Percentiles rank a stretch among this genome's conserved stretches.
Evolutionary conservation across 768 basidiomycete species (phyloP).

Genomic region (Lentinula raphanica): DNA sequence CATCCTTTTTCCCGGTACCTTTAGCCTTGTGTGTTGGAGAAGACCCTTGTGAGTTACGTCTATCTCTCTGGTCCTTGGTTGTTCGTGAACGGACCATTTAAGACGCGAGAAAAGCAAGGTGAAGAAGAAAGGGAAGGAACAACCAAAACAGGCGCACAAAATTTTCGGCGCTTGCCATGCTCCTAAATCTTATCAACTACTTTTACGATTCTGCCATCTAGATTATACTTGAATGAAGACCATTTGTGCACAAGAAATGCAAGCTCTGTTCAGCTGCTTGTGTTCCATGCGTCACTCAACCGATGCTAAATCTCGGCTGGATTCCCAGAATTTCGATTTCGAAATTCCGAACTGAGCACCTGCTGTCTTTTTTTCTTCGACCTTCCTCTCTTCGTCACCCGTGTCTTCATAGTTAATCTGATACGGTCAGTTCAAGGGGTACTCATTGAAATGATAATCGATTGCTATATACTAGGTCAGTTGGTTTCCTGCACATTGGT

Average conservation of each 20-base stretch:
- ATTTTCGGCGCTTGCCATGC: not conserved
- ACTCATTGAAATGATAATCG: not conserved
- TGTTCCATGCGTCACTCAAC: not conserved
- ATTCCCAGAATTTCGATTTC: not conserved
- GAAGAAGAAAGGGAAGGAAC: not conserved
- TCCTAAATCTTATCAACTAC: not conserved
- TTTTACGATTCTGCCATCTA: too few species aligned
- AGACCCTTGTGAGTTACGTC: not conserved
- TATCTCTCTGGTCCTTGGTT: constrained; percentile 7
- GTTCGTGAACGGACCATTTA: constrained; percentile 16
- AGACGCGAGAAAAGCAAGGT: not conserved
- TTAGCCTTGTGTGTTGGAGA: constrained; percentile 12
- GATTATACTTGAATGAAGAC: too few species aligned
- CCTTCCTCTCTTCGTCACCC: not conserved
- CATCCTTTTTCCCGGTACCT: constrained; percentile 10
- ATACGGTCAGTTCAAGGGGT: not conserved
- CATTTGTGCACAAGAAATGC: not conserved
- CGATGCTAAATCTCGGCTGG: not conserved
- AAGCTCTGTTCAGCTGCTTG: not conserved
- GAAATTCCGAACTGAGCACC: not conserved
- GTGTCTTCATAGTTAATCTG: not conserved
- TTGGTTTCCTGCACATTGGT: too few species aligned
- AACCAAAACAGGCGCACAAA: not conserved
- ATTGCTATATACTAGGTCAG: not conserved
- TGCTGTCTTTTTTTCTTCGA: not conserved